phyloP scores from a whole-genome alignment of 177 flowering plant species.

The Vitis hybrid region DNA sequence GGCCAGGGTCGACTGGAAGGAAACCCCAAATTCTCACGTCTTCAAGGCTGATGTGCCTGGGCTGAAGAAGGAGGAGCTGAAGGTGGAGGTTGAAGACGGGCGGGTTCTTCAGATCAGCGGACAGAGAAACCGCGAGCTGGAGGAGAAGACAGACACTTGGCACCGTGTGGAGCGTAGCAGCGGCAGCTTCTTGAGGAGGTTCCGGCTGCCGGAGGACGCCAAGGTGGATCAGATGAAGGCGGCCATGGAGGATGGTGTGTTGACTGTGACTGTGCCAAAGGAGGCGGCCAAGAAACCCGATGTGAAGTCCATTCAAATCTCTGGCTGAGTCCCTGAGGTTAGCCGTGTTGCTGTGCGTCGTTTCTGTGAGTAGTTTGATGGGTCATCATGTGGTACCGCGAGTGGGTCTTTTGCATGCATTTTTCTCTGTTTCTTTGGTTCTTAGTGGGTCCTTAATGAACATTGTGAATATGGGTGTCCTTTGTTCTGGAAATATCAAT shows the following conservation, averaged over 20 bases:
- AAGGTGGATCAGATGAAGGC: conserved; percentile 32
- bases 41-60: conserved; percentile 37
- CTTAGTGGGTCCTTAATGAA: too few relatives aligned
- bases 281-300: conserved; percentile 13
- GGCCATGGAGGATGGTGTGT: conserved; percentile 32
- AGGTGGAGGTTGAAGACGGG: conserved; percentile 38
- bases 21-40: conserved; percentile 32
- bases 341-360: neutral
- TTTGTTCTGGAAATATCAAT: too few relatives aligned
- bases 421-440: too few relatives aligned
- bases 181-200: conserved; percentile 31
- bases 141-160: conserved; percentile 37
- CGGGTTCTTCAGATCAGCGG: conserved; percentile 31
- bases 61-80: conserved; percentile 36
- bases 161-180: conserved; percentile 38
- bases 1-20: conserved; percentile 37
- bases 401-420: too few relatives aligned
- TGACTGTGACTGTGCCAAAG: conserved; percentile 3
- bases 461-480: too few relatives aligned
- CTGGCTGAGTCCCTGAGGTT: conserved; percentile 5
- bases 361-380: neutral
- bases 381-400: too few relatives aligned
- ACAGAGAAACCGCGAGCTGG: conserved; percentile 28
- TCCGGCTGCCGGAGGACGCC: conserved; percentile 39
- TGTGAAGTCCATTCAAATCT: conserved; percentile 22